These are phyloP conservation scores for Leucaena leucocephala DNA, from an alignment of 306 rosid genomes.

Conservation along the genomic window DNA sequence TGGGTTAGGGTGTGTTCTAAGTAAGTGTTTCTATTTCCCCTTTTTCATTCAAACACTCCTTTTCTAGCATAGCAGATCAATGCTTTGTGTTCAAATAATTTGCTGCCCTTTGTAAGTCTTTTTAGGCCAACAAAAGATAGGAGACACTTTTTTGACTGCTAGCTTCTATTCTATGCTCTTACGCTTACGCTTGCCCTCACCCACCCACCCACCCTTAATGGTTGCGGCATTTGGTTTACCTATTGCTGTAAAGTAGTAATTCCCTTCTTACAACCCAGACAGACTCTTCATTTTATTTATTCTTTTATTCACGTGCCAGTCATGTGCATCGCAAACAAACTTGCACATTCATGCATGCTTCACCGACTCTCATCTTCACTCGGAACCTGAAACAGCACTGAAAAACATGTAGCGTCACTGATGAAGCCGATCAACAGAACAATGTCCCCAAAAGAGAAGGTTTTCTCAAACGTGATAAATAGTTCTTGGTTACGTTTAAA, in stretches of 20 bases:
- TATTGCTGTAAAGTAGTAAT: slow-evolving; percentile 10
- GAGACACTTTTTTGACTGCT: slow-evolving; percentile 87
- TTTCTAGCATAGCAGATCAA: slow-evolving; percentile 60
- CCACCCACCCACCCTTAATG: slow-evolving; percentile 39
- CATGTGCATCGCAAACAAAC: slow-evolving; percentile 25
- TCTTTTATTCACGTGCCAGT: slow-evolving; percentile 17
- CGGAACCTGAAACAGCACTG: not conserved
- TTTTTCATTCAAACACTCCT: slow-evolving; percentile 85
- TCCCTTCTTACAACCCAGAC: slow-evolving; percentile 27
- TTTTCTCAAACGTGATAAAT: slow-evolving; percentile 16
- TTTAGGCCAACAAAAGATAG: slow-evolving; percentile 94
- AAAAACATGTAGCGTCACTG: not conserved
- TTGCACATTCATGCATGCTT: not conserved
- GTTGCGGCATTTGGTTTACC: slow-evolving; percentile 58
- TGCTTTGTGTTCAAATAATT: slow-evolving; percentile 85
- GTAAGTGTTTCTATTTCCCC: slow-evolving; percentile 60
- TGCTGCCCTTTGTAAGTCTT: slow-evolving; percentile 87
- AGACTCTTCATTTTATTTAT: not conserved
- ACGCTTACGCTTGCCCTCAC: slow-evolving; percentile 40
- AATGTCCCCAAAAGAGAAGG: not conserved
- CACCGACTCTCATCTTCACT: not conserved
- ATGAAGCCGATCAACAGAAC: slow-evolving; percentile 16
- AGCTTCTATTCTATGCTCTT: slow-evolving; percentile 35
- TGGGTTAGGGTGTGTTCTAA: slow-evolving; percentile 58
- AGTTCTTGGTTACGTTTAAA: slow-evolving; percentile 19